Evolutionary conservation across 179 eudicot genomes (phyloP).

Genomic region (Spergularia azorica): DNA sequence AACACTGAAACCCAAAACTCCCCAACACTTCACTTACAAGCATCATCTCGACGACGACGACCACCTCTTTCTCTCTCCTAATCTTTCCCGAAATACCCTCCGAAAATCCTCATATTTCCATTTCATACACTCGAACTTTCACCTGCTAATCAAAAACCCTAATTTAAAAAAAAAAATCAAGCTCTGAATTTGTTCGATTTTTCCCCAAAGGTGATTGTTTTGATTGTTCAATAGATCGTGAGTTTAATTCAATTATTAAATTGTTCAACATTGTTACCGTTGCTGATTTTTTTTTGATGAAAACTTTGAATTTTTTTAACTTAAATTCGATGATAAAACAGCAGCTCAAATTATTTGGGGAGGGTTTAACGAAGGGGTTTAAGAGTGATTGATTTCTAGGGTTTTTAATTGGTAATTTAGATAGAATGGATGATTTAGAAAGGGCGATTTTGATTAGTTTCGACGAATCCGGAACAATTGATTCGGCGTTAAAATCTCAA

Average conservation of each 20-base stretch:
- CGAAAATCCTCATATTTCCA: too few species aligned
- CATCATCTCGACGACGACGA: background rate
- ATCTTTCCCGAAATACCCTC: background rate
- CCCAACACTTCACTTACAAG: background rate
- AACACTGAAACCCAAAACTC: background rate
- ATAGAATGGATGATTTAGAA: conserved; percentile 81
- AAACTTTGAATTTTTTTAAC: background rate
- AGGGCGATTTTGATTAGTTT: conserved; percentile 85
- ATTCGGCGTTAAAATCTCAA: conserved; percentile 63
- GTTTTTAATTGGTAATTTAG: conserved; percentile 12
- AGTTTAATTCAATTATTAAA: background rate
- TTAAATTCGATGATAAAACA: conserved; percentile 14
- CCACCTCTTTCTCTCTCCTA: conserved; percentile 12
- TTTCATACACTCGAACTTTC: too few species aligned
- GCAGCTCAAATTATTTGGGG: background rate
- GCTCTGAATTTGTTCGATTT: too few species aligned
- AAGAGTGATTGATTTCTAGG: conserved; percentile 13
- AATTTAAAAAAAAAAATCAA: too few species aligned
- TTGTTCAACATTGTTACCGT: background rate
- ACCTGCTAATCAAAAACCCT: too few species aligned
- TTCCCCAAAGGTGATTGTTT: too few species aligned
- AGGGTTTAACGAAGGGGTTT: conserved; percentile 16
- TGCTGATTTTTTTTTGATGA: background rate
- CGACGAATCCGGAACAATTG: conserved; percentile 72
- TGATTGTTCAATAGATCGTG: background rate